Base-by-base conservation (phyloP, 1,284 basidiomycete genomes). In the Cryptococcus amylolentus region DNA sequence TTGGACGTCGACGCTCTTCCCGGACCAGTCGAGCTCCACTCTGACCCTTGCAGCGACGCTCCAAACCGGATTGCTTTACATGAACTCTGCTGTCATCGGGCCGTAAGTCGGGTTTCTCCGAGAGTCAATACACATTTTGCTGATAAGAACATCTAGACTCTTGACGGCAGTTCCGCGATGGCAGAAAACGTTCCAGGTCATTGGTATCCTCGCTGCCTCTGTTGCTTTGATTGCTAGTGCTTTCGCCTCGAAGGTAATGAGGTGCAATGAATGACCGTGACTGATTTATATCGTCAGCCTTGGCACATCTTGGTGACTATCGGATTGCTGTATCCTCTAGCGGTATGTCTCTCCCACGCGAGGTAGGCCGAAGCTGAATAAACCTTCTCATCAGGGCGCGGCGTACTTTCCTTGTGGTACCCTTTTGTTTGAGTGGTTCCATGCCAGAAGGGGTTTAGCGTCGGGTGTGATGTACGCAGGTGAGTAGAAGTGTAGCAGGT, bases 381-480 rank as follows among this genome's bases (percentile, higher is more conserved):
- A 20, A 20, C 31, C 31, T 1, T 10, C n/a, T 10, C 14, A 3
- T 9, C 14, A 18, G 42, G 41, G 1, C 52, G 73, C 71, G 1
- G 55, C 61, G 20, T 78, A 76, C 59, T 59, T 78, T 28, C 76
- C 77, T 2, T 72, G 73, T 50, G 74, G 72, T 1, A 73, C 70
- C 4, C 58, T 75, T n/a, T 51, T 77, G 12, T 76, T 75, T 60
- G 71, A 75, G 47, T 77, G 75, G 76, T 78, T 75, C 62, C 62
- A 68, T 28, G 61, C 54, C 3, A 61, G 66, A 37, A 64, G 76
- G 41, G 77, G 77, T 16, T 55, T 77, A 3, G 77, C 76, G 4
- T 62, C 66, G 0, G 76, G 73, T 0, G 70, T 76, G 53, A 68
- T 77, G 66, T 76, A 70, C 56, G 66, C 69, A 9, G 75, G 76